Conservation (phyloP, 371 early-diverging fungal species). For the Mucor racemosus region DNA sequence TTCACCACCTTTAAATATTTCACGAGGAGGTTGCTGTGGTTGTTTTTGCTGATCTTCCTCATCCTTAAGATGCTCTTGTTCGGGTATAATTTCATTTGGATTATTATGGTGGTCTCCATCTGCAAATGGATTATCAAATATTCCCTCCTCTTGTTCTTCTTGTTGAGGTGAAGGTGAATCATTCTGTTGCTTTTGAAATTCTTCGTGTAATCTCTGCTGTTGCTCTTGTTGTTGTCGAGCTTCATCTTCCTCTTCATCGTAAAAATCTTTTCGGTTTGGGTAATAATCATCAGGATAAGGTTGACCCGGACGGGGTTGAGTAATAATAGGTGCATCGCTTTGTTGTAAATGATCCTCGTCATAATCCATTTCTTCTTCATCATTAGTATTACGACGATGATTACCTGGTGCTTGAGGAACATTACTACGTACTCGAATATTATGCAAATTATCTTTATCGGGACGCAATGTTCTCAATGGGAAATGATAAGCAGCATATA, state of each 20-base stretch:
- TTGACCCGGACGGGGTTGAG: constrained; percentile 23
- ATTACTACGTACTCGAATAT: constrained; percentile 43
- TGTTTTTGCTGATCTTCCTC: constrained; percentile 4
- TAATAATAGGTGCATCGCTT: constrained; percentile 9
- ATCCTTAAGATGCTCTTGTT: neutral
- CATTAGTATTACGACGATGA: constrained; percentile 1
- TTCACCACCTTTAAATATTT: constrained; percentile 69
- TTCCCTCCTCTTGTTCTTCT: neutral
- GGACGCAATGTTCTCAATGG: constrained; percentile 58
- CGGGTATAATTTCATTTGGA: constrained; percentile 1
- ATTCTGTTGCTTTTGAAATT: constrained; percentile 11
- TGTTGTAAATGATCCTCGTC: constrained; percentile 44
- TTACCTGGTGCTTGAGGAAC: neutral
- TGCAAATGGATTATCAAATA: constrained; percentile 5
- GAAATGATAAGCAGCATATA: constrained; percentile 69
- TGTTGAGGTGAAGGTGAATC: neutral
- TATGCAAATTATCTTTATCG: constrained; percentile 45
- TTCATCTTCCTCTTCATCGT: constrained; percentile 14
- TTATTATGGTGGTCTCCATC: neutral
- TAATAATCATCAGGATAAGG: constrained; percentile 26
- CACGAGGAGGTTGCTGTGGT: constrained; percentile 15
- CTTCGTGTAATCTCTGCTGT: constrained; percentile 11
- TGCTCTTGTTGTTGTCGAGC: constrained; percentile 10
- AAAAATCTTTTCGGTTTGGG: constrained; percentile 4
- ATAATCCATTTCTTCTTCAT: constrained; percentile 53